phyloP scores from a whole-genome alignment of 306 rosid species.

The Prunus dulcis region DNA sequence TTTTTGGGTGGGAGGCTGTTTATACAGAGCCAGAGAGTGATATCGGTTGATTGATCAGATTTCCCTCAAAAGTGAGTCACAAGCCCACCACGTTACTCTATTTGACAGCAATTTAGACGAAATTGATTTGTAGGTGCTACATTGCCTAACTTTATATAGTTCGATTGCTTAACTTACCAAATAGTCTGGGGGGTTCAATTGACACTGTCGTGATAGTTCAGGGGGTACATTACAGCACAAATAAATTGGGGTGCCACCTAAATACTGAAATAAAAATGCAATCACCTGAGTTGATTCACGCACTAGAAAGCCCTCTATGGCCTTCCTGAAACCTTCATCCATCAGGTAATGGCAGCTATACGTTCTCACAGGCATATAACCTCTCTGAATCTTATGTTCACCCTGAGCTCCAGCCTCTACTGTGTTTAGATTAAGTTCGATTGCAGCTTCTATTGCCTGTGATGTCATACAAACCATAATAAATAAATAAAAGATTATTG shows the following conservation, averaged over 20 bases:
- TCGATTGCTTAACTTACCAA: no score
- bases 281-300: conserved; percentile 87
- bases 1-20: no score
- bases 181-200: no score
- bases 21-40: no score
- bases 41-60: no score
- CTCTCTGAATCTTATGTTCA: conserved; percentile 97
- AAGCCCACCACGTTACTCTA: no score
- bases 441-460: conserved; percentile 98
- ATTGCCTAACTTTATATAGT: no score
- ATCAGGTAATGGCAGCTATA: conserved; percentile 83
- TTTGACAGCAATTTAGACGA: no score
- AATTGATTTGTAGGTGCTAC: no score
- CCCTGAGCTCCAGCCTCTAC: conserved; percentile 99
- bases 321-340: conserved; percentile 56
- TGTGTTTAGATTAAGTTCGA: conserved; percentile 71
- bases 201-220: no score
- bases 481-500: background rate
- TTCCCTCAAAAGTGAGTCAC: no score
- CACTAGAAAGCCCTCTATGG: conserved; percentile 62
- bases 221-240: background rate
- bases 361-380: conserved; percentile 85
- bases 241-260: background rate
- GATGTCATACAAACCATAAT: conserved; percentile 7
- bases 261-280: background rate